Evolutionary conservation across 83 land plant species (phyloP).

Genomic region (Picea abies): DNA sequence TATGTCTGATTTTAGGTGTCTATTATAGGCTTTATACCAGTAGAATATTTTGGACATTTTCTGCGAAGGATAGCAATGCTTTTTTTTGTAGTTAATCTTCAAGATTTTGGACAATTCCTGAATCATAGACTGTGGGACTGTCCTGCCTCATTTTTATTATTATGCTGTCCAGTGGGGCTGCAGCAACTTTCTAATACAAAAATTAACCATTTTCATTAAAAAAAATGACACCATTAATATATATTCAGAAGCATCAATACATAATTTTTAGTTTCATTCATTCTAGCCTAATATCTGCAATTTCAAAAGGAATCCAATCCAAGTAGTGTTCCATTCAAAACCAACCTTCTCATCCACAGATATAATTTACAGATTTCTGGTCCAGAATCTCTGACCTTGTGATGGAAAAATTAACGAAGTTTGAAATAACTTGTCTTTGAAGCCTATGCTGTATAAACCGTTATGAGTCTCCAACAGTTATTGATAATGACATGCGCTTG

Average conservation of each 20-base stretch:
- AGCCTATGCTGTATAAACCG: background rate
- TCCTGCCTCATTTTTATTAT: too few relatives aligned
- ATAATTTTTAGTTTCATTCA: background rate
- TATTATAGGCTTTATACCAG: too few relatives aligned
- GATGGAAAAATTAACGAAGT: constrained; percentile 3
- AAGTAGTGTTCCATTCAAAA: background rate
- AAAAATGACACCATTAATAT: too few relatives aligned
- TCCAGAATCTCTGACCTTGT: constrained; percentile 7
- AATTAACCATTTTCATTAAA: too few relatives aligned
- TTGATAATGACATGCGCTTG: background rate
- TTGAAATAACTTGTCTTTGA: constrained; percentile 3
- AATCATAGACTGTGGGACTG: too few relatives aligned
- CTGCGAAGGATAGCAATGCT: too few relatives aligned
- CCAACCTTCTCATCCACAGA: constrained; percentile 10
- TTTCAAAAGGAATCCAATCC: background rate
- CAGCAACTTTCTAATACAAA: too few relatives aligned
- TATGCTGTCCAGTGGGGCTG: too few relatives aligned
- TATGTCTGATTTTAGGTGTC: too few relatives aligned
- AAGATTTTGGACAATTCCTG: too few relatives aligned
- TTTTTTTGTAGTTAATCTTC: too few relatives aligned
- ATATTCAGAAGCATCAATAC: background rate
- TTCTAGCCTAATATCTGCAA: background rate
- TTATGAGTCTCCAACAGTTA: constrained; percentile 8
- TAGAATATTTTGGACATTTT: too few relatives aligned
- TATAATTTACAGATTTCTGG: constrained; percentile 16